Base-by-base conservation (phyloP, 2,329 filamentous ascomycete genomes). In the Camillea tinctor region DNA sequence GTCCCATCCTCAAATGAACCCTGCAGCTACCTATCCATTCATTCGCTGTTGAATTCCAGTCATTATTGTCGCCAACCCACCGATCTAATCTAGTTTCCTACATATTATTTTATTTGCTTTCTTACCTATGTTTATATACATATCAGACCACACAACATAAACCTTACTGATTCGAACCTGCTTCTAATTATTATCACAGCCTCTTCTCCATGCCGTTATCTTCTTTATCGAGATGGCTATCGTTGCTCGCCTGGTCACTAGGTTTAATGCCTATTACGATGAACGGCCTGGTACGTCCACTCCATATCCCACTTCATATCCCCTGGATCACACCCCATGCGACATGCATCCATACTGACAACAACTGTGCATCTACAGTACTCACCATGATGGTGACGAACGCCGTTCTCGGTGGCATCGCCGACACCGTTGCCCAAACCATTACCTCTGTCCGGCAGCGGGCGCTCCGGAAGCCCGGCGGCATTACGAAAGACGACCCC, bases 351-450 rank as follows among this genome's bases (percentile, higher is more conserved):
- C 26, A 30, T 9, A n/a, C 60, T 61, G 9, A 58, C 51, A 17
- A 15, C 50, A n/a, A 40, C 2, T 24, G 49, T n/a, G 7, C 13
- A 11, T 30, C 44, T 55, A 60, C 73, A 91, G 91, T 99, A 50
- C 86, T 99, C 71, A 99, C 95, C 64, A 99, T 96, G 77, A 99
- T 99, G 94, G 92, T 97, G 73, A 97, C 94, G 75, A 99, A 99
- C 80, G 91, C 95, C 67, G 89, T 98, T 59, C 87, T 99, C 60
- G 93, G 92, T 79, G 95, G 95, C 69, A 89, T 99, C 68, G 95
- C 95, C 76, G 95, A 99, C 77, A 98, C 95, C 36, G 92, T 96
- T 53, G 95, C 95, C 60, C 95, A 99, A 76, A 88, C 91, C 60
- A 90, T 99, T 73, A 96, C 95, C 2, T 87, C 93, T 20, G 85